Conservation (phyloP, 208 protist species). For the Leishmania amazonensis region DNA sequence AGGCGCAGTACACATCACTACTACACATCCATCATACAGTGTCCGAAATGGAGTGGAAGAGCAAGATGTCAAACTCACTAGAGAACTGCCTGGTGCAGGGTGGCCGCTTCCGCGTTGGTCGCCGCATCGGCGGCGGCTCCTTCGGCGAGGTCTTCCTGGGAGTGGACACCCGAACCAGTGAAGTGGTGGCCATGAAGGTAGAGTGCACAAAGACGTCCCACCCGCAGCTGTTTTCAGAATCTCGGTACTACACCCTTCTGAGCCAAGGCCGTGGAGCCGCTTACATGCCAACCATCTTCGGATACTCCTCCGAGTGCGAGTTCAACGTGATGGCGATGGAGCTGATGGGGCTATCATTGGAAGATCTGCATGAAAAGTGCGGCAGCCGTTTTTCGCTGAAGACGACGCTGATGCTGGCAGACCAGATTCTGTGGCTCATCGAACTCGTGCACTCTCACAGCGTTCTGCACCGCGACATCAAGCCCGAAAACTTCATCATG, state of each 20-base stretch:
- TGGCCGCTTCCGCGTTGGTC: constrained; percentile 94
- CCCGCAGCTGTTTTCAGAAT: constrained; percentile 92
- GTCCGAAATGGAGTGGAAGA: constrained; percentile 15
- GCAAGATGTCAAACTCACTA: constrained; percentile 18
- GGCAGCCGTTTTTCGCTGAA: constrained; percentile 89
- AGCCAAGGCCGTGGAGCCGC: constrained; percentile 71
- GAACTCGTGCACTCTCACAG: constrained; percentile 94
- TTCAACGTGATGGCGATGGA: constrained; percentile 96
- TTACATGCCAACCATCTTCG: constrained; percentile 87
- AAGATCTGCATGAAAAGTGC: constrained; percentile 93
- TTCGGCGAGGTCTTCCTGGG: constrained; percentile 94
- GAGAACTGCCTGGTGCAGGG: constrained; percentile 36
- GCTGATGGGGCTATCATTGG: constrained; percentile 91
- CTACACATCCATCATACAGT: background rate
- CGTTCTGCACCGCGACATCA: constrained; percentile 95
- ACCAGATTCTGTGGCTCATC: constrained; percentile 91
- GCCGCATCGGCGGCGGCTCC: constrained; percentile 97
- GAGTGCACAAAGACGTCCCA: constrained; percentile 90
- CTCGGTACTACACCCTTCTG: constrained; percentile 83
- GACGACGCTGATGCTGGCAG: constrained; percentile 93
- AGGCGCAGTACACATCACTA: background rate
- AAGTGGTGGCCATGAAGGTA: constrained; percentile 92
- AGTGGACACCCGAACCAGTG: constrained; percentile 85
- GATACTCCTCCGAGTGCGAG: constrained; percentile 90
- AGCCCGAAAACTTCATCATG: constrained; percentile 96